Evolutionary conservation across 495 filamentous ascomycete species (phyloP).

Genomic region (Hyaloscypha variabilis): DNA sequence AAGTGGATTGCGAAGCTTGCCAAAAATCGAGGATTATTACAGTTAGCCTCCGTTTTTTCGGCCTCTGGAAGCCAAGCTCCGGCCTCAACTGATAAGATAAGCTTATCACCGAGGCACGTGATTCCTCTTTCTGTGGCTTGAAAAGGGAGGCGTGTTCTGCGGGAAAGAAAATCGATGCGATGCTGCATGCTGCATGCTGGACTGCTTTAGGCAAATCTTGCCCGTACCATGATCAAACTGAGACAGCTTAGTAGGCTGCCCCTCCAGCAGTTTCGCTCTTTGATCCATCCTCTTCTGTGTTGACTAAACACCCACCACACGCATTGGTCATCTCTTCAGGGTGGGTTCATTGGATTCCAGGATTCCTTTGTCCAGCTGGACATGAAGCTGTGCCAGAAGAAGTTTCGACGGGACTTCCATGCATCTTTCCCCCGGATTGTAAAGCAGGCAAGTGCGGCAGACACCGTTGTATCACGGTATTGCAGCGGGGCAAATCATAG

Average conservation of each 20-base stretch:
- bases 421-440: neutral
- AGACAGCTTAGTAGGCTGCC: neutral
- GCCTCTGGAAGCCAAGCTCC: constrained; percentile 1
- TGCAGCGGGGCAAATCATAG: neutral
- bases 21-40: neutral
- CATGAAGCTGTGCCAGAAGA: neutral
- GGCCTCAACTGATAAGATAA: constrained; percentile 14
- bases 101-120: constrained; percentile 7
- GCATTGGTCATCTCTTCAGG: too few species aligned
- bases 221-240: neutral
- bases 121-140: neutral
- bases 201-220: neutral
- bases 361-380: neutral
- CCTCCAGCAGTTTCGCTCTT: neutral
- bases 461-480: neutral
- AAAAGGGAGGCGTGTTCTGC: neutral
- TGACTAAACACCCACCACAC: neutral
- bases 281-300: neutral
- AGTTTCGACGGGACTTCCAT: neutral
- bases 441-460: neutral
- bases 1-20: neutral
- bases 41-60: neutral
- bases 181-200: neutral
- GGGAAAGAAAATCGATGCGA: neutral
- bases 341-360: too few species aligned